phyloP scores from a whole-genome alignment of 441 rosid species.

The Pelargonium cotyledonis region DNA sequence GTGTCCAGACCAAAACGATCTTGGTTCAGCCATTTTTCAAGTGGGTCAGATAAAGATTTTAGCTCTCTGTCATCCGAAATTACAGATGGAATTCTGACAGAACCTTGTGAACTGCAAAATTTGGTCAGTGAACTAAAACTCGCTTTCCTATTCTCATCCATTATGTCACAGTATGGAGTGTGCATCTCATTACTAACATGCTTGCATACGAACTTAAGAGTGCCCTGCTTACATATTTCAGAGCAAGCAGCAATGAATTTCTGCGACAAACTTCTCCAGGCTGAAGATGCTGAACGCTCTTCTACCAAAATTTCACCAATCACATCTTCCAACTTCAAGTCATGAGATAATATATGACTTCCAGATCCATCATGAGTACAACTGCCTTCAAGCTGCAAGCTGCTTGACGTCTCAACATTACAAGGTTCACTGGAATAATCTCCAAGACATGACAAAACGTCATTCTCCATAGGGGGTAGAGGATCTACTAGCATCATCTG shows the following conservation, averaged over 20 bases:
- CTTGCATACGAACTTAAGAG: conserved; percentile 53
- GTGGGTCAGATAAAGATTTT: conserved; percentile 36
- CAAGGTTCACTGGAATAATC: conserved; percentile 25
- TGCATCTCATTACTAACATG: conserved; percentile 45
- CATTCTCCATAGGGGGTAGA: conserved; percentile 57
- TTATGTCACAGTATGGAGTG: conserved; percentile 32
- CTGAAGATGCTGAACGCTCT: conserved; percentile 58
- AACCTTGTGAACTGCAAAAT: conserved; percentile 52
- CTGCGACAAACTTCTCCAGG: conserved; percentile 67
- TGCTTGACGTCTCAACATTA: conserved; percentile 23
- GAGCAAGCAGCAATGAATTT: conserved; percentile 58
- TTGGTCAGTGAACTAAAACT: conserved; percentile 40
- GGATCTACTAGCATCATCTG: conserved; percentile 65
- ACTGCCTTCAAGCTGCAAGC: conserved; percentile 28
- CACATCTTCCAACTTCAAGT: conserved; percentile 39
- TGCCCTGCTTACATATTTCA: conserved; percentile 37
- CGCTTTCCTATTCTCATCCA: conserved; percentile 34
- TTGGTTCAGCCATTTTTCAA: conserved; percentile 72
- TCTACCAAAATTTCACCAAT: conserved; percentile 77
- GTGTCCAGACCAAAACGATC: conserved; percentile 92
- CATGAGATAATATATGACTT: conserved; percentile 18
- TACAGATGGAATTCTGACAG: conserved; percentile 30
- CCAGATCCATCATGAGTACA: conserved; percentile 28
- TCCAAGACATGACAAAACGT: conserved; percentile 54
- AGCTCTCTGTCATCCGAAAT: conserved; percentile 36